Percentiles rank a stretch among this genome's conserved stretches.
Evolutionary conservation across 2,329 filamentous ascomycete species (phyloP).

Genomic region (Colletotrichum orchidophilum): DNA sequence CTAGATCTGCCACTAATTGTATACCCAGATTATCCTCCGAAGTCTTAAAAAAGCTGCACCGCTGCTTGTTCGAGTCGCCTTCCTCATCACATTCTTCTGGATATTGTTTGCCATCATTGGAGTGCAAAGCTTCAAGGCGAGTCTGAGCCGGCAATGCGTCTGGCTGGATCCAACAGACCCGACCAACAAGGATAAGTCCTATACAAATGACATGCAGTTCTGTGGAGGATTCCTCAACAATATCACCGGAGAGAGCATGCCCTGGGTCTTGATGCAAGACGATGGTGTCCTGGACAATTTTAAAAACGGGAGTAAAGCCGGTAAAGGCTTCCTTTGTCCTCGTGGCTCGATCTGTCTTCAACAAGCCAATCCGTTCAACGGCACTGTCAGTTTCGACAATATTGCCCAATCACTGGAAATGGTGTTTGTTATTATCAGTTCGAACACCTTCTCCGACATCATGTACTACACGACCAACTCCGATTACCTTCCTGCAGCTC

Average conservation of each 20-base stretch:
- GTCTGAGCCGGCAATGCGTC: conserved; percentile 79
- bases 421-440: conserved; percentile 98
- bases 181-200: conserved; percentile 63
- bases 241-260: conserved; percentile 61
- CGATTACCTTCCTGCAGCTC: conserved; percentile 85
- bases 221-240: conserved; percentile 85
- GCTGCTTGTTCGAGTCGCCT: conserved; percentile 89
- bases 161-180: conserved; percentile 75
- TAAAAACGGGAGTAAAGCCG: conserved; percentile 56
- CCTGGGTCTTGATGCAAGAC: conserved; percentile 68
- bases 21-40: conserved; percentile 80
- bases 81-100: conserved; percentile 97
- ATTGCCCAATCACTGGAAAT: conserved; percentile 91
- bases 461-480: conserved; percentile 94
- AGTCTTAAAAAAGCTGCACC: conserved; percentile 97
- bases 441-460: conserved; percentile 94
- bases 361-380: conserved; percentile 79
- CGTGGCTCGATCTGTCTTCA: conserved; percentile 84
- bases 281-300: conserved; percentile 54
- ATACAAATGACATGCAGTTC: conserved; percentile 74
- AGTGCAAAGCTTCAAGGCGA: conserved; percentile 94
- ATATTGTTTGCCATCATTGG: conserved; percentile 96
- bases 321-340: conserved; percentile 92
- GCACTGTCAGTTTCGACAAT: conserved; percentile 94
- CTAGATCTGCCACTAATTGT: conserved; percentile 32